Conservation (phyloP, 176 grass and related monocot genomes). For the Typha latifolia region DNA sequence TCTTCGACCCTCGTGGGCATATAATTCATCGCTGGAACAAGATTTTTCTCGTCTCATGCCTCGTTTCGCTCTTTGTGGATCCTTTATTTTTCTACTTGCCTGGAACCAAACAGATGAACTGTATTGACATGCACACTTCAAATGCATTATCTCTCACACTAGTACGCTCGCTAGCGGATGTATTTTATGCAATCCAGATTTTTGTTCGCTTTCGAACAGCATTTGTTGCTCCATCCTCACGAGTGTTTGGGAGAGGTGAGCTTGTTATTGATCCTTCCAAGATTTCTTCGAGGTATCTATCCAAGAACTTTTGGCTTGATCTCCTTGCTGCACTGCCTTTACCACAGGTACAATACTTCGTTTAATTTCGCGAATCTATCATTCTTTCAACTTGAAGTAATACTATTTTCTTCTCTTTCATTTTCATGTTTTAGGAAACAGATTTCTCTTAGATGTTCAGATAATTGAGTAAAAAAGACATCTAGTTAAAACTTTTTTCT, state of each 20-base stretch:
- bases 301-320: constrained; percentile 57
- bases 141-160: constrained; percentile 46
- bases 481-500: too few relatives aligned
- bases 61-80: constrained; percentile 78
- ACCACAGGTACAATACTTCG: constrained; percentile 57
- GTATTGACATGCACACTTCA: constrained; percentile 41
- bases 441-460: too few relatives aligned
- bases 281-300: constrained; percentile 65
- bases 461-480: too few relatives aligned
- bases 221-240: constrained; percentile 83
- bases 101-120: constrained; percentile 33
- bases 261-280: constrained; percentile 70
- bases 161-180: constrained; percentile 53
- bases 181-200: constrained; percentile 76
- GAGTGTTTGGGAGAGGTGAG: constrained; percentile 84
- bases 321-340: constrained; percentile 67
- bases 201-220: constrained; percentile 73
- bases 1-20: constrained; percentile 63
- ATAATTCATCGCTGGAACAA: constrained; percentile 72
- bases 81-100: constrained; percentile 88
- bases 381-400: neutral
- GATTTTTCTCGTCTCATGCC: constrained; percentile 53
- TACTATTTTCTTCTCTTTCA: neutral
- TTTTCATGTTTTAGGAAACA: neutral
- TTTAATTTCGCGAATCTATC: neutral